Base-by-base conservation (phyloP, 1,284 basidiomycete genomes). In the Somion occarium region DNA sequence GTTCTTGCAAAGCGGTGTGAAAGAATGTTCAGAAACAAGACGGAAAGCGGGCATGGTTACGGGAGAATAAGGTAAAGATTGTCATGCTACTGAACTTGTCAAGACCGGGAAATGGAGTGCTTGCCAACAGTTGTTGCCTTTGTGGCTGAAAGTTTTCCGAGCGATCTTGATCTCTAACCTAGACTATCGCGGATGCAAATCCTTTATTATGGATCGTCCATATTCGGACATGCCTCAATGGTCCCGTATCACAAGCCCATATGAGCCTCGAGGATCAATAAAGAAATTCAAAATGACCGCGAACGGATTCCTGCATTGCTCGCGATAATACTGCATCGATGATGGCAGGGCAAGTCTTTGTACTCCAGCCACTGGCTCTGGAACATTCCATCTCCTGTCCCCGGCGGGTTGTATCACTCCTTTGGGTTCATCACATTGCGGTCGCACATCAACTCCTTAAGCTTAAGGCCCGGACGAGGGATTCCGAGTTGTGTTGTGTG, bases 101-200 rank as follows among this genome's bases (percentile, higher is more conserved):
- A 22, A 38, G 43, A 18, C 38, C n/a, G 41, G 30, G 38, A 51
- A 39, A 45, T 23, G 39, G 12, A 37, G 37, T 27, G 27, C 27
- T 51, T 51, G 43, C 3, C 49, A 26, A 45, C 18, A 45, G 15
- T 26, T 34, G 44, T 42, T 38, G 48, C 44, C 54, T 38, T 54
- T 49, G 52, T 56, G 54, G 57, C 54, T 56, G 52, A 58, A 58
- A 41, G 50, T 51, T 59, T 55, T 49, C 57, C 52, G 48, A 52
- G 50, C 50, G 55, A 56, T 56, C 55, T 53, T 49, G 63, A 67
- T 67, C 64, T 64, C 62, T 63, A 63, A 52, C 48, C 47, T 41
- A 27, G 46, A 51, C 61, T 56, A 64, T 67, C 65, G 65, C 65
- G 65, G 65, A 67, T 61, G 65, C 62, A 65, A 67, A 67, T 64